Evolutionary conservation across 345 rosid species (phyloP).

Genomic region (Lagerstroemia speciosa): DNA sequence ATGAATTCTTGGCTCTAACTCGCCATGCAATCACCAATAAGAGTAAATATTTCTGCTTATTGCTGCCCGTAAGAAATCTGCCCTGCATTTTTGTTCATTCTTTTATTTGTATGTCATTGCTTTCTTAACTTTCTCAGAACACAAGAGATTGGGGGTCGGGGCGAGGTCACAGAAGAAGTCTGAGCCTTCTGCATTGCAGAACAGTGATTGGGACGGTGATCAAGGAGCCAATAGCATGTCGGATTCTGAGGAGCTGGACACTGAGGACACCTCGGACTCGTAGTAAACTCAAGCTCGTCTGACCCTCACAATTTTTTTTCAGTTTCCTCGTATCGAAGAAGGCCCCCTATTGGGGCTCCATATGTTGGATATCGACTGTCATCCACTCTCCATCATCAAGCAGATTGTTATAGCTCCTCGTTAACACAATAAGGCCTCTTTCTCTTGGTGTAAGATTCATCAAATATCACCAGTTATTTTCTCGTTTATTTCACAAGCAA

Average conservation of each 20-base stretch:
- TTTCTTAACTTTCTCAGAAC: constrained; percentile 30
- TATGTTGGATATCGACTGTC: constrained; percentile 8
- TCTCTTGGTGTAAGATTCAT: too few species aligned
- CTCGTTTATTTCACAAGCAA: too few species aligned
- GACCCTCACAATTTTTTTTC: neutral
- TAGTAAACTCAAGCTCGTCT: constrained; percentile 3
- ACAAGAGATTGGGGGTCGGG: constrained; percentile 53
- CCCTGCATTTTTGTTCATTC: too few species aligned
- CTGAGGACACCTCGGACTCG: constrained; percentile 40
- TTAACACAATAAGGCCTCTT: neutral
- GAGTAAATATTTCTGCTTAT: constrained; percentile 33
- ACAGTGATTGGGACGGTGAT: constrained; percentile 38
- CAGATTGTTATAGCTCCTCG: constrained; percentile 10
- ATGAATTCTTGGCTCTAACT: constrained; percentile 71
- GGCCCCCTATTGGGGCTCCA: constrained; percentile 30
- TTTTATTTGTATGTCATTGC: neutral
- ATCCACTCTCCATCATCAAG: constrained; percentile 4
- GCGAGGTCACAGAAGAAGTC: constrained; percentile 31
- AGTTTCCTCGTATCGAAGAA: constrained; percentile 15
- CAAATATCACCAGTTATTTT: too few species aligned
- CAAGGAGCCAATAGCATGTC: constrained; percentile 26
- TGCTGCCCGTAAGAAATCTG: neutral
- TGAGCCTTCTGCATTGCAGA: constrained; percentile 20
- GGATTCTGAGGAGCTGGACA: constrained; percentile 40
- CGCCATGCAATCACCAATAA: constrained; percentile 79